Evolutionary conservation across 371 early-diverging fungal genomes (phyloP).

Genomic region (Blakeslea trispora): DNA sequence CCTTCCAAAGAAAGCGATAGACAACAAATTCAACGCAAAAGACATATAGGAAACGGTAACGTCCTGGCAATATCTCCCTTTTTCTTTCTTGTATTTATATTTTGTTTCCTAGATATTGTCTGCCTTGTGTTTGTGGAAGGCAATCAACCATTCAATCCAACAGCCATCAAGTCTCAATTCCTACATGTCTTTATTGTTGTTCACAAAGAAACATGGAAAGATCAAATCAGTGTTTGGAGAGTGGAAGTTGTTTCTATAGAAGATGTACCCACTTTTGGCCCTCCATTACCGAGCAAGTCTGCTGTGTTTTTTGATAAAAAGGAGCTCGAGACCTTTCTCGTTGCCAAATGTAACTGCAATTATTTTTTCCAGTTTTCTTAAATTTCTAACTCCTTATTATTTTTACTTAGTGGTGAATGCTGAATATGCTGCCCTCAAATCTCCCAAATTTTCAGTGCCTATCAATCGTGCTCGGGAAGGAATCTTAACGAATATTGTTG

Average conservation of each 20-base stretch:
- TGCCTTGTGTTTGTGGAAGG: slow-evolving; percentile 73
- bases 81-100: slow-evolving; percentile 4
- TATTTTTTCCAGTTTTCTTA: no score
- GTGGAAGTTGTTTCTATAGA: slow-evolving; percentile 63
- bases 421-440: slow-evolving; percentile 79
- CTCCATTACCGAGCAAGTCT: slow-evolving; percentile 58
- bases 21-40: slow-evolving; percentile 83
- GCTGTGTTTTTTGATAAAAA: slow-evolving; percentile 55
- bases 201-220: slow-evolving; percentile 47
- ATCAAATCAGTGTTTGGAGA: slow-evolving; percentile 37
- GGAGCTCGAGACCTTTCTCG: slow-evolving; percentile 58
- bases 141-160: slow-evolving; percentile 69
- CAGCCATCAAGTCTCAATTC: slow-evolving; percentile 73
- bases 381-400: no score
- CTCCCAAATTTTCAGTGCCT: slow-evolving; percentile 63
- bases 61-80: background rate
- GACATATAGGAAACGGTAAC: slow-evolving; percentile 85
- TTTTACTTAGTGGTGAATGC: slow-evolving; percentile 68
- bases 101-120: slow-evolving; percentile 61
- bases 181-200: slow-evolving; percentile 77
- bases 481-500: slow-evolving; percentile 51
- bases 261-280: slow-evolving; percentile 72
- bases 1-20: slow-evolving; percentile 72
- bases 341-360: slow-evolving; percentile 70
- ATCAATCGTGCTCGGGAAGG: slow-evolving; percentile 64